These are phyloP conservation scores for Talaromyces sp. DNA, from an alignment of 2,329 filamentous ascomycete genomes.

Conservation along the genomic window DNA sequence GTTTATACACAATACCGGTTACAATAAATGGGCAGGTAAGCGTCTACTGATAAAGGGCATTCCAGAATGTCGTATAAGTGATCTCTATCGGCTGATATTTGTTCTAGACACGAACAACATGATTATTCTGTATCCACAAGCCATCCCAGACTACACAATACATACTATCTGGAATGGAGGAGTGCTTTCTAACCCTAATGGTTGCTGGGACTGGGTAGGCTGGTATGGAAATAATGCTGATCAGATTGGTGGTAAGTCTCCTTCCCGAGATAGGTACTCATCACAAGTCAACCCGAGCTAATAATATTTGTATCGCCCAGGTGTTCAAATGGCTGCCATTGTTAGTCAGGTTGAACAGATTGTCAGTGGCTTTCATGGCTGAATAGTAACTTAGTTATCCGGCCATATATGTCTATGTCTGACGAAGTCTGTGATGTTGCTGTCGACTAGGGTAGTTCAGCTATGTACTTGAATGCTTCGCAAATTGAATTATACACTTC, in stretches of 20 bases:
- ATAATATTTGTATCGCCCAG: background rate
- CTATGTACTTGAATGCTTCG: no score
- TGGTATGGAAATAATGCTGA: conserved; percentile 20
- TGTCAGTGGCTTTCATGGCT: conserved; percentile 15
- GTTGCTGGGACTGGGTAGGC: conserved; percentile 21
- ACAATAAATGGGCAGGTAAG: conserved; percentile 20
- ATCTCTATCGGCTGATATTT: background rate
- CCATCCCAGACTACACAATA: conserved; percentile 14
- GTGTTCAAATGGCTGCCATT: conserved; percentile 21
- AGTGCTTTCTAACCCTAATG: conserved; percentile 18
- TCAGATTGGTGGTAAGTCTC: conserved; percentile 14
- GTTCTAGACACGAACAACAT: conserved; percentile 18
- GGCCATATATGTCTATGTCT: background rate
- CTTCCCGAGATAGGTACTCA: background rate
- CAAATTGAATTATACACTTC: background rate
- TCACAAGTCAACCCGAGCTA: background rate
- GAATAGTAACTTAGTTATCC: background rate
- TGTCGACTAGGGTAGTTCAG: no score
- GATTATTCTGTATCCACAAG: conserved; percentile 17
- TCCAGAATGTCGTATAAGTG: no score
- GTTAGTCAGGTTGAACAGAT: conserved; percentile 20
- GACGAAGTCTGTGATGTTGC: no score
- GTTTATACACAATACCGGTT: conserved; percentile 21
- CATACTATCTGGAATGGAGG: conserved; percentile 17
- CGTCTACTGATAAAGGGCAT: background rate